phyloP scores from a whole-genome alignment of 2,329 filamentous ascomycete genomes.

The Rutstroemia sp. region DNA sequence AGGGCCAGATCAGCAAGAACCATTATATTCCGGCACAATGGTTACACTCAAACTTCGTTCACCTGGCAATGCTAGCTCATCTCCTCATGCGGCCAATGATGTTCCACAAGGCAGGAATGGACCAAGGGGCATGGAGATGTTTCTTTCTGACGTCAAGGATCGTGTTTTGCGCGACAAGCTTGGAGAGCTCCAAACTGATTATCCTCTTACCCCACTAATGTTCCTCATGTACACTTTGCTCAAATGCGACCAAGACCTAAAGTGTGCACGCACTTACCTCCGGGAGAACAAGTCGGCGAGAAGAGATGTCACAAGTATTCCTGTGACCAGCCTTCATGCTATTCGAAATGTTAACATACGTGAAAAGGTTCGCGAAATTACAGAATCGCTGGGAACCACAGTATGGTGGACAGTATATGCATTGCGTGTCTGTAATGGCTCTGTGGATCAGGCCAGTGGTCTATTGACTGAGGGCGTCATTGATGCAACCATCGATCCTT shows the following conservation, averaged over 20 bases:
- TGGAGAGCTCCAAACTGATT: neutral
- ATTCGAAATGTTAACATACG: neutral
- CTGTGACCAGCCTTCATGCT: neutral
- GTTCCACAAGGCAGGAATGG: neutral
- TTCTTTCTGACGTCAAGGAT: neutral
- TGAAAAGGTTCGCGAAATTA: neutral
- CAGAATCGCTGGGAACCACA: neutral
- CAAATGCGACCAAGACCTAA: neutral
- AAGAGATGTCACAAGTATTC: neutral
- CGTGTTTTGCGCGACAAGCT: neutral
- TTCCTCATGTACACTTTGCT: neutral
- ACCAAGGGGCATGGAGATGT: neutral
- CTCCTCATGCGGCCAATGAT: too few relatives aligned
- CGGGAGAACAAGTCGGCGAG: too few relatives aligned
- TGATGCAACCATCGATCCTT: neutral
- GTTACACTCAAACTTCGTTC: too few relatives aligned
- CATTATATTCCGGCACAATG: too few relatives aligned
- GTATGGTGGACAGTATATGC: constrained; percentile 1
- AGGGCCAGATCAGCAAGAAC: too few relatives aligned
- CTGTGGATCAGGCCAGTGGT: neutral
- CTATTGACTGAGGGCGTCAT: neutral
- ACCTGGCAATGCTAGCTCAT: too few relatives aligned
- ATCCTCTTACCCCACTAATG: neutral
- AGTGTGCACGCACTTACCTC: neutral
- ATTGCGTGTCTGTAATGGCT: neutral